Conservation (phyloP, 2,329 filamentous ascomycete genomes). For the Neofusicoccum laricinum region DNA sequence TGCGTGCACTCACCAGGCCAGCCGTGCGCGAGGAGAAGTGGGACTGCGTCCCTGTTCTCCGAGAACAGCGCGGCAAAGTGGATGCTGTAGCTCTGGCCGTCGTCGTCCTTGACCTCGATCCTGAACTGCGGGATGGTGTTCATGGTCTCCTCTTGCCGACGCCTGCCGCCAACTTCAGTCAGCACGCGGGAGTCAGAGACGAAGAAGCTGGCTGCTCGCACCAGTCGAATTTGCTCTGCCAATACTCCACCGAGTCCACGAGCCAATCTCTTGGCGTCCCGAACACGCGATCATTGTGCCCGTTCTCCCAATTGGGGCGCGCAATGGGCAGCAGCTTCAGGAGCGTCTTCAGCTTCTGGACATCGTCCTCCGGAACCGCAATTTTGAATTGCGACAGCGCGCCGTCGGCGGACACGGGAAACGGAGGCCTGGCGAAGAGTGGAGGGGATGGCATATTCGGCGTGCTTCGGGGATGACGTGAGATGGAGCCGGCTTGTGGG, state of each 20-base stretch:
- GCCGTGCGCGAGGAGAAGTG: constrained; percentile 53
- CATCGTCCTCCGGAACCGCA: constrained; percentile 23
- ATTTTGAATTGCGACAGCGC: background rate
- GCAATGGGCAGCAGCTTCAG: constrained; percentile 29
- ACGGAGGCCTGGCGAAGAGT: background rate
- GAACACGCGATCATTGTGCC: constrained; percentile 21
- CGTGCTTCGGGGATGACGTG: background rate
- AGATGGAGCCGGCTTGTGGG: background rate
- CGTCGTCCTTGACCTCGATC: constrained; percentile 39
- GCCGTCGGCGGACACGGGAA: background rate
- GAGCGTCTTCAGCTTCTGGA: constrained; percentile 30
- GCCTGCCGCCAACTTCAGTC: constrained; percentile 22
- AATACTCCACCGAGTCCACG: constrained; percentile 27
- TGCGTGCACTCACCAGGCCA: constrained; percentile 42
- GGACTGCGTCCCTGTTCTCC: constrained; percentile 47
- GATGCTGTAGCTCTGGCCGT: constrained; percentile 39
- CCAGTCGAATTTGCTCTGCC: constrained; percentile 36
- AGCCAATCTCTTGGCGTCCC: constrained; percentile 33
- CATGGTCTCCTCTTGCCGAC: constrained; percentile 40
- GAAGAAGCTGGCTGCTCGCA: background rate
- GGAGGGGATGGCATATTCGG: background rate
- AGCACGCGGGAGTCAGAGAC: background rate
- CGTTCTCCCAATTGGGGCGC: constrained; percentile 31
- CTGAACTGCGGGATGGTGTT: constrained; percentile 54
- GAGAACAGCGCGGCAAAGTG: constrained; percentile 59